Evolutionary conservation across 768 basidiomycete genomes (phyloP), one percentile per base, ranked within the genome.

Genomic region (Psilocybe cyanescens): DNA sequence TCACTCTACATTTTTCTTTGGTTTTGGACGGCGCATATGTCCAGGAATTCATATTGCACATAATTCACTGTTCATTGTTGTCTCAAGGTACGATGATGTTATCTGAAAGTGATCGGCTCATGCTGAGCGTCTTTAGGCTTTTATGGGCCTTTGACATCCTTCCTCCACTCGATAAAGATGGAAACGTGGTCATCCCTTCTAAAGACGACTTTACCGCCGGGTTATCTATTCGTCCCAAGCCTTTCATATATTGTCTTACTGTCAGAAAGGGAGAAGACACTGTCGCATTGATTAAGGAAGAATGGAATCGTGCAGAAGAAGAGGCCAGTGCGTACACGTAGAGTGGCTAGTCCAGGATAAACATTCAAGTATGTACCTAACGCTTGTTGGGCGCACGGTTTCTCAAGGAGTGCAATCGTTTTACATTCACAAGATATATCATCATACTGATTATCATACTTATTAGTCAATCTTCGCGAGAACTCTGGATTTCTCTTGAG

Each of bases 21-120:
- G 70, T 1, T 72, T 72, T n/a, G 71, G 71, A 28, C 64, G 69
- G 4, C 63, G 71, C 11, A 67, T 70, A 24, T 72, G 70, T 46
- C 71, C 71, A 3, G 69, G 71, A 1, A 67, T 72, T 60, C 67
- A 70, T 31, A 59, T 70, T 39, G 71, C 70, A 1, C 66, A 70
- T 50, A 67, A 72, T 24, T 66, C 68, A 0, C 51, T 72, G 3
- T 68, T 64, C 49, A 68, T 72, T 12, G 49, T 70, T 3, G 65
- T 72, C 28, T 57, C 69, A 24, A 65, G 67, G 70, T 71, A 46
- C 48, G 63, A 61, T 41, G 35, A 14, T 59, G 28, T 24, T 24
- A 4, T 55, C 11, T 4, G 4, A 31, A 12, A 1, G 12, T 9
- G 41, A 44, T 11, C 14, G 12, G 28, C 54, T 6, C 54, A 44